A percentile compares a stretch with the other conserved stretches of the same genome.
These are phyloP conservation scores for Nematodospora valgi DNA, from an alignment of 805 yeast species.

Conservation along the genomic window DNA sequence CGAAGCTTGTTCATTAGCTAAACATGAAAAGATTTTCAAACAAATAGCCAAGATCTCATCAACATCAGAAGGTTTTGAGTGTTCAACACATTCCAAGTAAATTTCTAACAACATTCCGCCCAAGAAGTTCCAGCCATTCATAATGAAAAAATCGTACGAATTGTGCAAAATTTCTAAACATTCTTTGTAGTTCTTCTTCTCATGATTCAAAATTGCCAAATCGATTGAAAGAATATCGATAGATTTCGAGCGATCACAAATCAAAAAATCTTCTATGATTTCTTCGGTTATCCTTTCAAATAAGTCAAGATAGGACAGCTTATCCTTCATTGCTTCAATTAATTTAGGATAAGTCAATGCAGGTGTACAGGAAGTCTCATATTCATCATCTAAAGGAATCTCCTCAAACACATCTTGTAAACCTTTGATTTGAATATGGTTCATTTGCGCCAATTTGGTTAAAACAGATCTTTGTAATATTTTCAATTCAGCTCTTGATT, in stretches of 20 bases:
- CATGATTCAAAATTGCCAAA: conserved; percentile 67
- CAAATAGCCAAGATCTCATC: conserved; percentile 37
- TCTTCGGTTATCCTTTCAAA: conserved; percentile 55
- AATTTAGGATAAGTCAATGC: conserved; percentile 1
- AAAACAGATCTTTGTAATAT: conserved; percentile 46
- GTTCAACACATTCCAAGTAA: conserved; percentile 66
- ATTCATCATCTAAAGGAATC: conserved; percentile 14
- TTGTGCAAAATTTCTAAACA: conserved; percentile 64
- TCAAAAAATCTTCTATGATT: conserved; percentile 50
- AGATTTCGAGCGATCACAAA: conserved; percentile 55
- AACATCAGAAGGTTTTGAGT: conserved; percentile 21
- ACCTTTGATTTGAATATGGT: conserved; percentile 19
- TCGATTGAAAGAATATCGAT: conserved; percentile 77
- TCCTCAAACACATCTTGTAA: conserved; percentile 20
- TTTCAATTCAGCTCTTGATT: conserved; percentile 48
- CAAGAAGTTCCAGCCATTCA: conserved; percentile 72
- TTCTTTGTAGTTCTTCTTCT: conserved; percentile 50
- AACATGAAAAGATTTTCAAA: conserved; percentile 36
- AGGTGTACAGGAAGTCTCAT: no score
- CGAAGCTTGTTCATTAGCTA: conserved; percentile 12
- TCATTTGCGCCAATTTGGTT: conserved; percentile 19
- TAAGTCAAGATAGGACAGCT: conserved; percentile 17
- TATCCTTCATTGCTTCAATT: conserved; percentile 3
- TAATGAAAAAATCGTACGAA: conserved; percentile 64
- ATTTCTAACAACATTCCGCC: conserved; percentile 63